These are phyloP conservation scores for Corylus heterophylla DNA, from an alignment of 306 rosid genomes.

Conservation along the genomic window DNA sequence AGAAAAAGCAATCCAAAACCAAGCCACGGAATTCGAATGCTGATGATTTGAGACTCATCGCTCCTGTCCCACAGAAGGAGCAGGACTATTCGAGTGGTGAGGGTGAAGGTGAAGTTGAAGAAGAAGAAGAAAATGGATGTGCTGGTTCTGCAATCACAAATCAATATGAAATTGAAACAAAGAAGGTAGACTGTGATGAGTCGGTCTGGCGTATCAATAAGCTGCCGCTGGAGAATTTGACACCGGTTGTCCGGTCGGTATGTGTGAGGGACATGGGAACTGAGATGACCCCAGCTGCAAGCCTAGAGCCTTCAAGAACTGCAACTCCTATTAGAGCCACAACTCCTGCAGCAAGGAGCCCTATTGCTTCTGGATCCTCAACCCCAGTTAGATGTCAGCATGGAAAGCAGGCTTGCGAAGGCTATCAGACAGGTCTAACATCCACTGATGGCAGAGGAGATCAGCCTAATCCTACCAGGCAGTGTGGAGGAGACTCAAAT, in stretches of 20 bases:
- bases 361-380: conserved; percentile 69
- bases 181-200: conserved; percentile 73
- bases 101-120: conserved; percentile 44
- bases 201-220: conserved; percentile 69
- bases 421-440: conserved; percentile 25
- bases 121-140: conserved; percentile 26
- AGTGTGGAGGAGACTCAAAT: conserved; percentile 42
- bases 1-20: conserved; percentile 64
- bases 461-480: conserved; percentile 24
- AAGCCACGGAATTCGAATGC: conserved; percentile 91
- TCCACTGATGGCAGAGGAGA: conserved; percentile 30
- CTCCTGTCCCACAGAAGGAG: conserved; percentile 85
- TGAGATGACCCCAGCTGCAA: conserved; percentile 95
- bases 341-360: conserved; percentile 70
- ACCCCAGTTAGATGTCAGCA: conserved; percentile 65
- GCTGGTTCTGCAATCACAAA: conserved; percentile 19
- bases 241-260: conserved; percentile 55
- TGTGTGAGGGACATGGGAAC: conserved; percentile 98
- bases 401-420: conserved; percentile 44
- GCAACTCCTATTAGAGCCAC: conserved; percentile 86
- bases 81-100: conserved; percentile 59
- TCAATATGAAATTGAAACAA: conserved; percentile 60
- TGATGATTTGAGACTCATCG: conserved; percentile 90
- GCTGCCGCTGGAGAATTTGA: conserved; percentile 33
- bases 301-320: conserved; percentile 93